Base-by-base conservation (phyloP, 2,329 filamentous ascomycete genomes). In the Arthrobotrys sinensis region DNA sequence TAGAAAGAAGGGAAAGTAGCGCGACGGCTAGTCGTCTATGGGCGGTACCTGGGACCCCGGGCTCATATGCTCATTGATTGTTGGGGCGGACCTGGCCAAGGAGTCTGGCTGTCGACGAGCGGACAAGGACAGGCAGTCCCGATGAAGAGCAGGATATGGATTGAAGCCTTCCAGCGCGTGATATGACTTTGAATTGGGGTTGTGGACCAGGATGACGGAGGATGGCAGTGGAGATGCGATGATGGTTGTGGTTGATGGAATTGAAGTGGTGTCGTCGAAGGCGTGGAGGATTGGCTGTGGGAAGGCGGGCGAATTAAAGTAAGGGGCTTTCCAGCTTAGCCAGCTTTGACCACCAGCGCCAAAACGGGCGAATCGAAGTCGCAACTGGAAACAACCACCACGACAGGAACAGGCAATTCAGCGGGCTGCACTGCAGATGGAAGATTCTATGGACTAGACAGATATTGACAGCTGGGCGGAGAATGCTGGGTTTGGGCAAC, bases 241-340 rank as follows among this genome's bases (percentile, higher is more conserved):
- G 65, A 24, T 16, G 32, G 55, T 11, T 38, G 46, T 40, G 45
- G 45, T 55, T 55, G 28, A 55, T 36, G 28, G 50, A 14, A 19
- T 32, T 1, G 24, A 28, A 28, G 24, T 28, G 24, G 24, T 28
- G 24, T 45, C 40, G 40, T n/a, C 12, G 6, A 45, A 45, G n/a
- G 40, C 12, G 34, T 40, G 32, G 45, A 48, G 55, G 53, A 69
- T 65, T 70, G 64, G 71, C 46, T 67, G 60, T 57, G 38, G 28
- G 50, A 53, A 45, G 43, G 71, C 71, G 53, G 60, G 36, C 66
- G 66, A 66, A 68, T 77, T 70, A 77, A 77, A 77, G 73, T 77
- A 77, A 77, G 73, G 73, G 73, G 73, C 73, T 77, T 69, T n/a
- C 3, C 19, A 32, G 45, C 24, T 38, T 24, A 28, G 12, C 62